phyloP scores from a whole-genome alignment of 805 yeast genomes.

The Wickerhamiella kazuoi region DNA sequence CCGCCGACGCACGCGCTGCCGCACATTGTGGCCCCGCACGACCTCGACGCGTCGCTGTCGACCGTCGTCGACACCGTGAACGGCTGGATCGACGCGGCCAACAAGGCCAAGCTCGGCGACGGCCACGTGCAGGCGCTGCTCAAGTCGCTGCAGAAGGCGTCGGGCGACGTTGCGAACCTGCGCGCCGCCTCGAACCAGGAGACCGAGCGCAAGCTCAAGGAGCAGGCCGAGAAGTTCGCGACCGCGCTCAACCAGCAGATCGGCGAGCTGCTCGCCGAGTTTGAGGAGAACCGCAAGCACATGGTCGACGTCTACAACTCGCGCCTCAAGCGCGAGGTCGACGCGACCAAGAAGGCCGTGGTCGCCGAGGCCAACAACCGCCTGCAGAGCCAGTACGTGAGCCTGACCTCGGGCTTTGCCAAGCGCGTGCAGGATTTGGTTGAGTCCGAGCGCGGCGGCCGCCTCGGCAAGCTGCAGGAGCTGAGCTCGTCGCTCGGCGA shows the following conservation, averaged over 20 bases:
- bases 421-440: conserved; percentile 39
- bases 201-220: conserved; percentile 2
- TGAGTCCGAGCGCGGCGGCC: conserved; percentile 60
- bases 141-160: conserved; percentile 1
- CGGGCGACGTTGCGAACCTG: conserved; percentile 1
- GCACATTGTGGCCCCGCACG: conserved; percentile 6
- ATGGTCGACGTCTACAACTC: conserved; percentile 43
- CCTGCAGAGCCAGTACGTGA: conserved; percentile 45
- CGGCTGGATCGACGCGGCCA: conserved; percentile 11
- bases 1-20: conserved; percentile 8
- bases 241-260: conserved; percentile 12
- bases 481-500: conserved; percentile 40
- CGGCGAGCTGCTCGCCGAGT: conserved; percentile 17
- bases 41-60: conserved; percentile 14
- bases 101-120: conserved; percentile 12
- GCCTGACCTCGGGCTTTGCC: conserved; percentile 51
- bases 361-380: conserved; percentile 58
- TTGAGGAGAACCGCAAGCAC: conserved; percentile 33
- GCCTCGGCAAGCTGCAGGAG: conserved; percentile 49
- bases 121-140: conserved; percentile 19
- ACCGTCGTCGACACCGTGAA: conserved; percentile 14
- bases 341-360: conserved; percentile 46
- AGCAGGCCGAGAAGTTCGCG: conserved; percentile 20
- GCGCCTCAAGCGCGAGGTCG: conserved; percentile 45
- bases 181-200: conserved; percentile 6